Base-by-base conservation (phyloP, 176 grass and related monocot genomes). In the Oryza glaberrima region DNA sequence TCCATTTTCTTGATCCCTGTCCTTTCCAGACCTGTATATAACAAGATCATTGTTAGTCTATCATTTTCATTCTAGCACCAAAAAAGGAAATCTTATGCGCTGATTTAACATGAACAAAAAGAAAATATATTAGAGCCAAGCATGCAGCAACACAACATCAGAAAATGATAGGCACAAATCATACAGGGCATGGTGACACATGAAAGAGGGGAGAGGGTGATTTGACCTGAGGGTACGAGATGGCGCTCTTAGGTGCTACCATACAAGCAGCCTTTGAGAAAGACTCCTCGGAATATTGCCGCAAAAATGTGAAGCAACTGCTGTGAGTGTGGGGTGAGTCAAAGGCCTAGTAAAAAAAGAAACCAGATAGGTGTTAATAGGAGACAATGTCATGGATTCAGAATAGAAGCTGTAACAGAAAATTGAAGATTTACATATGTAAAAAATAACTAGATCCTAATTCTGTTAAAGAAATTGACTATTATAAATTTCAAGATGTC, bases 1-100 rank as follows among this genome's bases (percentile, higher is more conserved):
- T 98, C 96, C 96, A 98, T 82, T 95, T 98, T 66, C 96, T 92
- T 61, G 91, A 98, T 54, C 96, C 96, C 34, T 92, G 89, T 15
- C 96, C 96, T 92, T 98, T 95, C 96, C 96, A 95, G 12, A 98
- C 96, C 96, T 98, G 79, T 35, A 83, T 51, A 45, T 51, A 20
- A 78, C 6, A 19, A 19, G 34, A n/a, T 28, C 23, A 89, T 76
- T 80, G 75, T 89, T 84, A 77, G 46, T 65, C 7, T 43, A 80
- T 44, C 19, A 15, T 70, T 77, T 78, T 26, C 77, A 89, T 43
- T 63, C 40, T 65, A 43, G 76, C 12, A 81, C 19, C 46, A 73
- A 90, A 46, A 67, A 11, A 79, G 69, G 7, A 71, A 35, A 78
- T 46, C 7, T 19, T 20, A 41, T 23, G 20, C 3, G 49, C 38